These are phyloP conservation scores for Aspergillus tamarii DNA, from an alignment of 2,329 filamentous ascomycete genomes.

Conservation along the genomic window DNA sequence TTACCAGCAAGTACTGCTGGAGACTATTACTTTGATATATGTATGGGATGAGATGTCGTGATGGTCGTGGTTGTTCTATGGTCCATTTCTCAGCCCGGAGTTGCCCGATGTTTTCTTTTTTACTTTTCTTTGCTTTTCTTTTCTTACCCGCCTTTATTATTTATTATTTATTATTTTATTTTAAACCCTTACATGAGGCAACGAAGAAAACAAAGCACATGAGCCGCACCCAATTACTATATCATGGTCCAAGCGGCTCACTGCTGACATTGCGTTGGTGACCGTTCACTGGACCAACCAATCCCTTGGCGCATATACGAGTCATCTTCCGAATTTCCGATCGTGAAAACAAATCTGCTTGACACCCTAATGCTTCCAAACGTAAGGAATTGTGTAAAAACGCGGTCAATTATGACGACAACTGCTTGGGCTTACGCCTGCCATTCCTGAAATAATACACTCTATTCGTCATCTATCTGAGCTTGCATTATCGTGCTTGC, in stretches of 20 bases:
- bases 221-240: conserved; percentile 32
- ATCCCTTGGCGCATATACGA: conserved; percentile 9
- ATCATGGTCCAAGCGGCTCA: conserved; percentile 14
- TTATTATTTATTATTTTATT: background rate
- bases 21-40: no score
- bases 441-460: background rate
- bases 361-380: background rate
- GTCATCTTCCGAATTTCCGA: conserved; percentile 2
- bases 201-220: conserved; percentile 16
- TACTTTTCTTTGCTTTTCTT: background rate
- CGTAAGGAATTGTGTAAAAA: background rate
- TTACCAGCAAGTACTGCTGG: background rate
- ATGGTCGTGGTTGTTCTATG: background rate
- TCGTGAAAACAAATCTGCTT: background rate
- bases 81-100: background rate
- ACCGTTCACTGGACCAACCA: conserved; percentile 18
- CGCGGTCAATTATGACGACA: conserved; percentile 1
- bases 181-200: background rate
- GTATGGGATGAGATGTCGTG: background rate
- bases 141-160: background rate
- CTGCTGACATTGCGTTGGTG: conserved; percentile 20
- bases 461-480: background rate
- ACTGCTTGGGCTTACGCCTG: background rate
- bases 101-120: background rate
- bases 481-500: background rate